Percentiles rank a stretch among this genome's conserved stretches.
These are phyloP conservation scores for Capsella rubella DNA, from an alignment of 441 rosid species.

Conservation along the genomic window DNA sequence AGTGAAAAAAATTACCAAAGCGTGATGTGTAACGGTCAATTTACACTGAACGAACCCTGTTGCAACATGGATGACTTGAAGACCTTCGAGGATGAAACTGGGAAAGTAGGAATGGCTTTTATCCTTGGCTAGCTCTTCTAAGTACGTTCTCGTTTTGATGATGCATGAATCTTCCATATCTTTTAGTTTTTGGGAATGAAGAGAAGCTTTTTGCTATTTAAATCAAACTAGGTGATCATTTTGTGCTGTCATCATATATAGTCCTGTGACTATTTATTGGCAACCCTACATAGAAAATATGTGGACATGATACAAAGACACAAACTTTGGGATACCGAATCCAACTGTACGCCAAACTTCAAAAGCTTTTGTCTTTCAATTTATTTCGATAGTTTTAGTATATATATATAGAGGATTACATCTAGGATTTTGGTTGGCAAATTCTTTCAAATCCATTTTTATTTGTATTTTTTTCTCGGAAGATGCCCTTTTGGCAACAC, in stretches of 20 bases:
- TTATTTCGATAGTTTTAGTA: neutral
- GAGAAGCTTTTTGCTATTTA: neutral
- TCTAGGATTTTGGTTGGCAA: too few species aligned
- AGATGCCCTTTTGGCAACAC: too few species aligned
- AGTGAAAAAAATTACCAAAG: neutral
- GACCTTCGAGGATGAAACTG: neutral
- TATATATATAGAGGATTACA: too few species aligned
- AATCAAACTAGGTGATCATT: too few species aligned
- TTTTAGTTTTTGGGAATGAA: neutral
- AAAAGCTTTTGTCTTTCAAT: neutral
- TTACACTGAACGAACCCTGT: neutral
- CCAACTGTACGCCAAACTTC: neutral
- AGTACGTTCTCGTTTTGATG: neutral
- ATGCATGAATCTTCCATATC: neutral
- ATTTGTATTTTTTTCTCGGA: too few species aligned
- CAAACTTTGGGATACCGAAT: neutral
- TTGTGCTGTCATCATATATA: too few species aligned
- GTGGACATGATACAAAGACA: neutral
- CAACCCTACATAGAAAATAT: neutral
- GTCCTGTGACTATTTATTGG: neutral
- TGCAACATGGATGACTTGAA: neutral
- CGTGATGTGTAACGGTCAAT: neutral
- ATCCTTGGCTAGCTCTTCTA: neutral
- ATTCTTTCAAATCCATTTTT: too few species aligned
- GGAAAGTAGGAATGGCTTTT: neutral